Evolutionary conservation across 129 eudicot genomes (phyloP).

Genomic region (Chrysanthemum seticuspe): DNA sequence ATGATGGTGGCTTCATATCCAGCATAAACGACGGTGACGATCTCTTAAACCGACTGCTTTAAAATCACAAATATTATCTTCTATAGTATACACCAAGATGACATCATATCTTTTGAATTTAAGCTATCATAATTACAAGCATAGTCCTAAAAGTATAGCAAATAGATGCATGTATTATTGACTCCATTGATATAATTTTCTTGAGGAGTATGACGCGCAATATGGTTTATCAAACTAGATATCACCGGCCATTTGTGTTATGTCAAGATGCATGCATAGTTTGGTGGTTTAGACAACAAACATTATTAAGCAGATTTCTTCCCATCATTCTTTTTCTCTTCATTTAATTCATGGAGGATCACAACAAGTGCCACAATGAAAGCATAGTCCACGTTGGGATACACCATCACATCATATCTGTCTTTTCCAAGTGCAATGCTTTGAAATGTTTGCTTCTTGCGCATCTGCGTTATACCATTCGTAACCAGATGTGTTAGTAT

Average conservation of each 20-base stretch:
- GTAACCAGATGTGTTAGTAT: background rate
- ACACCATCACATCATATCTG: constrained; percentile 43
- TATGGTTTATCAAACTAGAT: background rate
- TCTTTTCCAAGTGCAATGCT: constrained; percentile 52
- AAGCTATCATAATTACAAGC: too few relatives aligned
- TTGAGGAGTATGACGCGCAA: too few relatives aligned
- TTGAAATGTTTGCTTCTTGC: constrained; percentile 35
- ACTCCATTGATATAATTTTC: too few relatives aligned
- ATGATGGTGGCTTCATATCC: too few relatives aligned
- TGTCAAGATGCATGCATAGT: too few relatives aligned
- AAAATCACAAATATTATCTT: too few relatives aligned
- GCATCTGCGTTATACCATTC: constrained; percentile 31
- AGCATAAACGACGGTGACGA: too few relatives aligned
- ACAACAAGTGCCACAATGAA: constrained; percentile 51
- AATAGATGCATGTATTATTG: too few relatives aligned
- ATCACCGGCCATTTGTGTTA: background rate
- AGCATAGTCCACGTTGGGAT: constrained; percentile 51
- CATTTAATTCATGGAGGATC: constrained; percentile 47
- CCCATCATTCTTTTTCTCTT: constrained; percentile 25
- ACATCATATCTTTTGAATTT: too few relatives aligned
- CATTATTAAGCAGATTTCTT: background rate
- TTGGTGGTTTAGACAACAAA: background rate
- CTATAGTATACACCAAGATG: too few relatives aligned
- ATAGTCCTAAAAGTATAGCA: too few relatives aligned
- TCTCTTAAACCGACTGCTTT: too few relatives aligned